These are phyloP conservation scores for Suillus alpinus DNA, from an alignment of 768 basidiomycete genomes.

Conservation along the genomic window DNA sequence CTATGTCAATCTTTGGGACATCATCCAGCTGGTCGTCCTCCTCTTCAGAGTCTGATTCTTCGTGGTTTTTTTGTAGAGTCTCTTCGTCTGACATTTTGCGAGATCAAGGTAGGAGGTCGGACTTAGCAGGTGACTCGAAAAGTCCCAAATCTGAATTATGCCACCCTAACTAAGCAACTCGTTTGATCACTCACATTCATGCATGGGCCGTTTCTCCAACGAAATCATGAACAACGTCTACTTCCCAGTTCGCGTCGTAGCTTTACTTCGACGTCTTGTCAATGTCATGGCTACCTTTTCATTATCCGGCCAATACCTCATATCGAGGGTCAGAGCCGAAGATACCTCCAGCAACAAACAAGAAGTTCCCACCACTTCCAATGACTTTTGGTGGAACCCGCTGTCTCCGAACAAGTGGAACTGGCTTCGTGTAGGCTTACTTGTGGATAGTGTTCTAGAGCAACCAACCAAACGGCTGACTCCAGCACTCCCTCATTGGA, in stretches of 20 bases:
- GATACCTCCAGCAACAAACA: neutral
- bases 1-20: constrained; percentile 70
- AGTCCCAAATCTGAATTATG: neutral
- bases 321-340: constrained; percentile 23
- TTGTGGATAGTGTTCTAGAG: neutral
- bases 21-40: constrained; percentile 53
- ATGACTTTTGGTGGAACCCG: constrained; percentile 1
- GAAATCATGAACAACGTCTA: constrained; percentile 41
- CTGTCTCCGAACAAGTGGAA: constrained; percentile 1
- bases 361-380: neutral
- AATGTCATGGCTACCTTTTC: constrained; percentile 70
- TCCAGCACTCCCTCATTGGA: neutral
- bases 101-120: constrained; percentile 2
- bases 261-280: constrained; percentile 61
- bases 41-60: constrained; percentile 71
- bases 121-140: neutral
- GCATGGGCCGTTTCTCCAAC: neutral
- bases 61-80: constrained; percentile 56
- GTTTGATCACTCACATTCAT: neutral
- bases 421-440: constrained; percentile 1
- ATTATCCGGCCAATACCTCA: constrained; percentile 61
- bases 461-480: neutral
- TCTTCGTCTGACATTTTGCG: constrained; percentile 65
- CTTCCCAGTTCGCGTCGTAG: constrained; percentile 58
- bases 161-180: neutral